Percentiles rank a stretch among this genome's conserved stretches.
phyloP scores from a whole-genome alignment of 2,329 filamentous ascomycete species.

The Phialemonium atrogriseum region DNA sequence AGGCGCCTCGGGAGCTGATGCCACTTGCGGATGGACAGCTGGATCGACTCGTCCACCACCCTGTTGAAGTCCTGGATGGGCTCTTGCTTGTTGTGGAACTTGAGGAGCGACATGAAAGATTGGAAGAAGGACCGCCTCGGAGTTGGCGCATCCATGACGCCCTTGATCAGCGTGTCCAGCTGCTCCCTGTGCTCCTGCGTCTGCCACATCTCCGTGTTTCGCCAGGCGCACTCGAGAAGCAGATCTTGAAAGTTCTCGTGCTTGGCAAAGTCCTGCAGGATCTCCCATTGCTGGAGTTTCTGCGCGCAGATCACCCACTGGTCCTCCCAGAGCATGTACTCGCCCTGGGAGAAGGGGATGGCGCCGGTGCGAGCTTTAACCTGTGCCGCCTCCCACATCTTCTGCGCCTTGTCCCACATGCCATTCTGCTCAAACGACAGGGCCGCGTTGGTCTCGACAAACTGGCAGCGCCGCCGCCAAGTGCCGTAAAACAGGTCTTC shows the following conservation, averaged over 20 bases:
- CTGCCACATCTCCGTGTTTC: slow-evolving; percentile 91
- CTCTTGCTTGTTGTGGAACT: slow-evolving; percentile 86
- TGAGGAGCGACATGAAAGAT: slow-evolving; percentile 93
- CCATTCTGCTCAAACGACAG: slow-evolving; percentile 97
- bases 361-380: slow-evolving; percentile 94
- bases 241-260: slow-evolving; percentile 98
- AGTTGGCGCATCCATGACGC: slow-evolving; percentile 94
- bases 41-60: slow-evolving; percentile 92
- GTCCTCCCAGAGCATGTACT: slow-evolving; percentile 99
- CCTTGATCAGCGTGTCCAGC: slow-evolving; percentile 88
- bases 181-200: slow-evolving; percentile 79
- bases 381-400: slow-evolving; percentile 92
- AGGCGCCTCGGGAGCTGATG: slow-evolving; percentile 92
- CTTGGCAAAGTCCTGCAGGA: slow-evolving; percentile 94
- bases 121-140: slow-evolving; percentile 94
- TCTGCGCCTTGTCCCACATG: slow-evolving; percentile 98
- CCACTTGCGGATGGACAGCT: slow-evolving; percentile 96
- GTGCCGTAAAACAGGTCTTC: slow-evolving; percentile 97
- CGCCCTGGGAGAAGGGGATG: slow-evolving; percentile 90
- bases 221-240: slow-evolving; percentile 90
- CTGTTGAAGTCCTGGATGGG: slow-evolving; percentile 72
- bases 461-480: slow-evolving; percentile 90
- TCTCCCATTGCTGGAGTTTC: slow-evolving; percentile 98
- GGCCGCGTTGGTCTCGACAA: slow-evolving; percentile 94
- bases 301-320: slow-evolving; percentile 97